phyloP scores from a whole-genome alignment of 2,329 filamentous ascomycete genomes.

The Pseudocercospora macadamiae region DNA sequence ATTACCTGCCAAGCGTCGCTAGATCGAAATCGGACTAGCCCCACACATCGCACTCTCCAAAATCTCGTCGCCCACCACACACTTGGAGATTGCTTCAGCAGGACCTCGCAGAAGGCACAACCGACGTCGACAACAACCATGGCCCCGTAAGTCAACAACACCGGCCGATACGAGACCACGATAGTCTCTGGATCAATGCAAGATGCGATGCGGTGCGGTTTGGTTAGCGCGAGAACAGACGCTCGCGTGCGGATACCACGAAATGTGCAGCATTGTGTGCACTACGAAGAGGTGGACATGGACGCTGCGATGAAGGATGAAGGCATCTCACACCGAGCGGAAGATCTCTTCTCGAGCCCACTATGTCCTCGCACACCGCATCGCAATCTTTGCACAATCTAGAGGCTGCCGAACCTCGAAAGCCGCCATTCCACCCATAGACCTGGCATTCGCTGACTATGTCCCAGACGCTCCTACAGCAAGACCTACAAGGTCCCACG shows the following conservation, averaged over 20 bases:
- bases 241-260: background rate
- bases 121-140: constrained; percentile 27
- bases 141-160: constrained; percentile 29
- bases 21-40: background rate
- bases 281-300: no score
- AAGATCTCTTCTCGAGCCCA: no score
- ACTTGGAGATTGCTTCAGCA: background rate
- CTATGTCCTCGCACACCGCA: background rate
- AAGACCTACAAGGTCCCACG: constrained; percentile 99
- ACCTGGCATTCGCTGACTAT: constrained; percentile 24
- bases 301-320: no score
- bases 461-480: constrained; percentile 71
- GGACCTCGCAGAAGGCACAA: constrained; percentile 7
- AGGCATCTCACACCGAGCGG: background rate
- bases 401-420: background rate
- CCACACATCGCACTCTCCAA: background rate
- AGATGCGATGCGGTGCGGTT: constrained; percentile 9
- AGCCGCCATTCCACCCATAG: background rate
- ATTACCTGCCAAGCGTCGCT: no score
- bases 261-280: no score
- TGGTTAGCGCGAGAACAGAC: background rate
- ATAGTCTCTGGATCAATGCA: constrained; percentile 8
- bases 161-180: constrained; percentile 8
- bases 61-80: background rate
- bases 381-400: background rate